Percentiles rank a stretch among this genome's conserved stretches.
phyloP scores from a whole-genome alignment of 2,329 filamentous ascomycete genomes.

The Hypoxylon sp. region DNA sequence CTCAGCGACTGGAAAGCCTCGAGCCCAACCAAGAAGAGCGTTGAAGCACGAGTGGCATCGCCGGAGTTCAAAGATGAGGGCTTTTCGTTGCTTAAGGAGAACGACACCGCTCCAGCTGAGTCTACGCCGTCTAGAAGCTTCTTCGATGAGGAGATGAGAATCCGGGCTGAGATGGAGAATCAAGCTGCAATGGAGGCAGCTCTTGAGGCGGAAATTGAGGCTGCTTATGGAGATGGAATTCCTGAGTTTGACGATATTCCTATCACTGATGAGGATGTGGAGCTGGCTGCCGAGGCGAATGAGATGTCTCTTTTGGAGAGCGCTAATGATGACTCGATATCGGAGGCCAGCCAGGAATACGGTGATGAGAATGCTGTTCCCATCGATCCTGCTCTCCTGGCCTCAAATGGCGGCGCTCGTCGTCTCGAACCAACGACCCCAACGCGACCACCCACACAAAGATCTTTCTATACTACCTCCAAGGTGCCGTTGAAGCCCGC shows the following conservation, averaged over 20 bases:
- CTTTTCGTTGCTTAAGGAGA: conserved; percentile 49
- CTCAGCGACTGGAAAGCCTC: conserved; percentile 74
- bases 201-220: conserved; percentile 56
- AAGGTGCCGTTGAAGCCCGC: conserved; percentile 82
- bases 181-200: conserved; percentile 56
- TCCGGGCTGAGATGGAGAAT: conserved; percentile 55
- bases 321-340: conserved; percentile 66
- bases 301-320: conserved; percentile 71
- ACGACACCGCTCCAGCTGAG: conserved; percentile 48
- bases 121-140: conserved; percentile 64
- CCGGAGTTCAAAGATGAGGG: conserved; percentile 46
- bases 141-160: conserved; percentile 74
- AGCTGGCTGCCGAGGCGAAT: conserved; percentile 70
- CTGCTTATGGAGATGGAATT: conserved; percentile 52
- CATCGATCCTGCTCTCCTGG: conserved; percentile 65
- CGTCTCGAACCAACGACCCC: conserved; percentile 69
- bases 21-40: conserved; percentile 65
- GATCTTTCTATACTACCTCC: conserved; percentile 79
- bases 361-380: conserved; percentile 76
- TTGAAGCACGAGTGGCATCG: conserved; percentile 48
- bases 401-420: conserved; percentile 34
- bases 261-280: conserved; percentile 70
- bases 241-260: conserved; percentile 63
- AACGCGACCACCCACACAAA: conserved; percentile 62
- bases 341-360: conserved; percentile 76